These are phyloP conservation scores for Rhodotorula sp. DNA, from an alignment of 1,284 basidiomycete genomes.

Conservation along the genomic window DNA sequence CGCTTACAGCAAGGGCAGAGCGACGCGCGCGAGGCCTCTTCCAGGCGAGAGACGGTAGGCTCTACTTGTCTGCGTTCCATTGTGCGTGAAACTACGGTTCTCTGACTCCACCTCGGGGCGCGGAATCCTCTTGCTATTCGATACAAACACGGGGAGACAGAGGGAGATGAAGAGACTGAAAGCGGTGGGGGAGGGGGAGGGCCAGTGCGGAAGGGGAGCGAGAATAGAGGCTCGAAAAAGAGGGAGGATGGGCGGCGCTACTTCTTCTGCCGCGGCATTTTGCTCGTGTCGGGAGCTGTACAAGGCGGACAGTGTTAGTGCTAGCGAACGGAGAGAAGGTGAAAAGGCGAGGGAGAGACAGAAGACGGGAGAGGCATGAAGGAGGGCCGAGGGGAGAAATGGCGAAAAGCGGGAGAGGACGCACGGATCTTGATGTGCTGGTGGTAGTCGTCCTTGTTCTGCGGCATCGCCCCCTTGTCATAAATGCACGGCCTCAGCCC, in stretches of 20 bases:
- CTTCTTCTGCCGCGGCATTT: conserved; percentile 22
- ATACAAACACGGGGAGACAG: background rate
- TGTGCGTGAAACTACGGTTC: background rate
- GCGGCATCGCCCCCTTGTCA: conserved; percentile 11
- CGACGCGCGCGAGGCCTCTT: too few relatives aligned
- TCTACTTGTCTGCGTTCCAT: too few relatives aligned
- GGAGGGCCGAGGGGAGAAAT: too few relatives aligned
- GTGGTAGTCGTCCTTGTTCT: conserved; percentile 19
- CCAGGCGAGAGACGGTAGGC: too few relatives aligned
- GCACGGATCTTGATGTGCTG: conserved; percentile 37
- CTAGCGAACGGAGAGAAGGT: too few relatives aligned
- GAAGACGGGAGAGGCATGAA: background rate
- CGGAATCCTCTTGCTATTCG: background rate
- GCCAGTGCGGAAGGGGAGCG: background rate
- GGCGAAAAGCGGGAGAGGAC: background rate
- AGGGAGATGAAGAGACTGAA: background rate
- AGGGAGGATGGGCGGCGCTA: background rate
- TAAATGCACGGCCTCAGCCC: conserved; percentile 35
- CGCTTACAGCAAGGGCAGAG: too few relatives aligned
- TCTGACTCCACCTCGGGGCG: too few relatives aligned
- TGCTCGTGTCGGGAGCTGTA: conserved; percentile 20
- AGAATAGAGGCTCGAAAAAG: background rate
- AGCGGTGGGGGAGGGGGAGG: background rate
- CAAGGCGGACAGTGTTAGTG: background rate
- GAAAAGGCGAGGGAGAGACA: background rate